Base-by-base conservation (phyloP, 495 filamentous ascomycete species). In the Mycothermus thermophilus region DNA sequence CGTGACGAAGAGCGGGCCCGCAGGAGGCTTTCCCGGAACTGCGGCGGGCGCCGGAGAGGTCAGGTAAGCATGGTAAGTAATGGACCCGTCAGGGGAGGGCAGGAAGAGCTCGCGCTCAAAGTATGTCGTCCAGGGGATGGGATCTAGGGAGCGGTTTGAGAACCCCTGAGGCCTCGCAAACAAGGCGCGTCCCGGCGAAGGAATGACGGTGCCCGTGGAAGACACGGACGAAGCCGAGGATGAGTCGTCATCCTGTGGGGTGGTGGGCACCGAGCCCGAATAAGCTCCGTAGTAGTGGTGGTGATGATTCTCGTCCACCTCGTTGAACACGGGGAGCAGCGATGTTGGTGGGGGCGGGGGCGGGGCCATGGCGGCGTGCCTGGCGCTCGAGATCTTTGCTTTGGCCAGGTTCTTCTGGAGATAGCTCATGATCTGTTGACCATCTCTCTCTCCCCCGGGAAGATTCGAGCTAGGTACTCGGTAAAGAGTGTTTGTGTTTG, bases 191-290 rank as follows among this genome's bases (percentile, higher is more conserved):
- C 71, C 77, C 2, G 79, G 74, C 6, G 80, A 81, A 3, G 90
- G 90, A 34, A 83, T 75, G 34, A 95, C 67, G 15, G 92, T 97
- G 16, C 81, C 83, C 20, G 85, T 84, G 0, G 87, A 94, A 12
- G 88, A 93, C 18, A 77, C 68, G 8, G 83, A 90, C 2, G 78
- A 82, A 2, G 69, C 65, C 23, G 69, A 73, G n/a, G 77, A 80
- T 9, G 80, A 83, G 47, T 82, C 75, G 47, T 88, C 80, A 45
- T 84, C 79, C 37, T 59, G 64, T 25, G 50, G 55, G 11, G 60
- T 44, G 16, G 63, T 52, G 27, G 52, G 38, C 9, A 60, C 43
- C 27, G 58, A 55, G 14, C 44, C 57, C 34, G 34, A 25, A n/a
- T n/a, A n/a, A n/a, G n/a, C n/a, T n/a, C n/a, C n/a, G n/a, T n/a